phyloP scores from a whole-genome alignment of 768 basidiomycete species.

The Calvatia gigantea region DNA sequence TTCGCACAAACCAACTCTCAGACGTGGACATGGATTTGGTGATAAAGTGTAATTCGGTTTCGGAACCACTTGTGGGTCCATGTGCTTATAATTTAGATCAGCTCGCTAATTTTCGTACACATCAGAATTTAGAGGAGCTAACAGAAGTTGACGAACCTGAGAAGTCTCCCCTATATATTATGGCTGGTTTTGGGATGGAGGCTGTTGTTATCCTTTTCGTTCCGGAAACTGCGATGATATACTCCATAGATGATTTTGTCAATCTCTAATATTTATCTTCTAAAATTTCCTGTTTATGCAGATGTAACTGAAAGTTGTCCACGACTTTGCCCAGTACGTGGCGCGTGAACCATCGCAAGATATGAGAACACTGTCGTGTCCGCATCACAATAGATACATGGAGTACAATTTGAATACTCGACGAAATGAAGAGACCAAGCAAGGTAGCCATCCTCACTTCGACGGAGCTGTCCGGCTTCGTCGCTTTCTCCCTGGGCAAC shows the following conservation, averaged over 20 bases:
- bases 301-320: too few relatives aligned
- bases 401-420: too few relatives aligned
- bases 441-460: not conserved
- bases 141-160: not conserved
- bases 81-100: accelerated
- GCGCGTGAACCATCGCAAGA: too few relatives aligned
- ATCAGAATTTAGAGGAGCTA: not conserved
- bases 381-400: too few relatives aligned
- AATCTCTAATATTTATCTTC: not conserved
- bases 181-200: too few relatives aligned
- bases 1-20: not conserved
- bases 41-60: not conserved
- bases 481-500: not conserved
- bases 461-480: not conserved
- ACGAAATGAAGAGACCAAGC: not conserved
- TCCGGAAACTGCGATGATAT: too few relatives aligned
- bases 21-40: not conserved
- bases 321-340: too few relatives aligned
- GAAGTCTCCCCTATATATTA: not conserved
- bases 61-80: not conserved
- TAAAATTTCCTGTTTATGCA: too few relatives aligned
- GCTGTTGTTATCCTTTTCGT: too few relatives aligned
- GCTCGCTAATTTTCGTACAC: not conserved
- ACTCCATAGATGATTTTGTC: not conserved
- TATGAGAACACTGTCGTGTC: too few relatives aligned